These are phyloP conservation scores for Jamesozyma jinghongensis DNA, from an alignment of 805 yeast species.

Conservation along the genomic window DNA sequence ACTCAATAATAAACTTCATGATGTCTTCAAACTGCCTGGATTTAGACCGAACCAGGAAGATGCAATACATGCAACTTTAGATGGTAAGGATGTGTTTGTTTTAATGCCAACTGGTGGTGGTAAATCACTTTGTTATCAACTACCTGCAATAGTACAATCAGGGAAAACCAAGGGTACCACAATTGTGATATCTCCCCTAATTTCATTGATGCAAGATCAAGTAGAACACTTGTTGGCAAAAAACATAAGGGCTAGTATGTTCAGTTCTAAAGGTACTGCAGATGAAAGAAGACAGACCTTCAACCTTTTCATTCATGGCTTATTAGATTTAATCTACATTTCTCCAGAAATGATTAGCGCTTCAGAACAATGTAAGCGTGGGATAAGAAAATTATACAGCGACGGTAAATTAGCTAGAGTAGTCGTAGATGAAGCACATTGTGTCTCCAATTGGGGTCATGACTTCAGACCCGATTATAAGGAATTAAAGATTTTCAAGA, in stretches of 20 bases:
- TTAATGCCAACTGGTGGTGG: slow-evolving; percentile 99
- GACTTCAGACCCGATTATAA: slow-evolving; percentile 96
- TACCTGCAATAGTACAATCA: slow-evolving; percentile 76
- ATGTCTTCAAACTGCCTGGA: slow-evolving; percentile 51
- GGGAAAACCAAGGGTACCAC: slow-evolving; percentile 82
- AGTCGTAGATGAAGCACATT: slow-evolving; percentile 96
- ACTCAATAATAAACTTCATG: slow-evolving; percentile 46
- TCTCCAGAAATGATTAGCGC: slow-evolving; percentile 94
- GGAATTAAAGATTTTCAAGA: slow-evolving; percentile 63
- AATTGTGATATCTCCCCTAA: slow-evolving; percentile 87
- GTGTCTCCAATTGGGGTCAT: slow-evolving; percentile 99
- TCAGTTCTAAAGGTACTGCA: slow-evolving; percentile 65
- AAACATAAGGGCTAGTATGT: slow-evolving; percentile 77
- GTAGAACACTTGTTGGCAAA: slow-evolving; percentile 66
- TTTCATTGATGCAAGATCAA: slow-evolving; percentile 97
- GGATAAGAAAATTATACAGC: slow-evolving; percentile 49
- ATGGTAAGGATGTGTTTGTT: slow-evolving; percentile 84
- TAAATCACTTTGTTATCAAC: slow-evolving; percentile 88
- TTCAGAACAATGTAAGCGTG: slow-evolving; percentile 57
- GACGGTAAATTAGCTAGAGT: slow-evolving; percentile 64
- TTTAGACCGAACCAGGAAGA: slow-evolving; percentile 83
- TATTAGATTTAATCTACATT: slow-evolving; percentile 68
- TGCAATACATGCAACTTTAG: slow-evolving; percentile 69
- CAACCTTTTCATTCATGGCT: slow-evolving; percentile 54
- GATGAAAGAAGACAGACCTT: slow-evolving; percentile 59